Evolutionary conservation across 495 filamentous ascomycete genomes (phyloP).

Genomic region (Hyaloscypha hepaticicola): DNA sequence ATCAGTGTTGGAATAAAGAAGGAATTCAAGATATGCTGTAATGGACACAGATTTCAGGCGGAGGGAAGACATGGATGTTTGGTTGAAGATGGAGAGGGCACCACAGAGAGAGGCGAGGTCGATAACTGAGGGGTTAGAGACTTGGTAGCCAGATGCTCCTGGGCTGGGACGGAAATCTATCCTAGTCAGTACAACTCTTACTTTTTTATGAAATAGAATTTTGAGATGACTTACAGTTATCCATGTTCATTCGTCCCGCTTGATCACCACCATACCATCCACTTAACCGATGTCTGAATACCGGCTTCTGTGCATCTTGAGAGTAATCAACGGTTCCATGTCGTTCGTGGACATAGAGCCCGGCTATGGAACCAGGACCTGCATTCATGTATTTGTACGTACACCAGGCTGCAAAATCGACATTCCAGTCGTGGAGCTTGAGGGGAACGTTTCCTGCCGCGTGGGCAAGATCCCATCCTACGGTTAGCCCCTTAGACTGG

Average conservation of each 20-base stretch:
- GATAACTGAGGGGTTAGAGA: conserved; percentile 66
- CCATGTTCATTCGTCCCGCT: conserved; percentile 73
- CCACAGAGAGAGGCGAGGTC: conserved; percentile 70
- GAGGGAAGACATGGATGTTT: conserved; percentile 67
- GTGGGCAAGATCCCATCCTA: conserved; percentile 96
- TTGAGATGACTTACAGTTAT: conserved; percentile 44
- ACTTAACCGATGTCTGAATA: conserved; percentile 46
- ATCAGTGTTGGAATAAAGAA: conserved; percentile 45
- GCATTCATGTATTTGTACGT: conserved; percentile 96
- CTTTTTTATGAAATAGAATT: not conserved
- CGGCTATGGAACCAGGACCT: conserved; percentile 87
- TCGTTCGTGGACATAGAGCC: conserved; percentile 82
- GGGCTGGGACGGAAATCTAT: conserved; percentile 68
- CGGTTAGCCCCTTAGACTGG: conserved; percentile 69
- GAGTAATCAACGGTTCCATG: conserved; percentile 56
- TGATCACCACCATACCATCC: conserved; percentile 93
- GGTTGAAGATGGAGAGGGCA: conserved; percentile 74
- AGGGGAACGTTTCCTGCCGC: conserved; percentile 88
- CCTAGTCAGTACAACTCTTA: conserved; percentile 31
- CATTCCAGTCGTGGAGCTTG: conserved; percentile 84
- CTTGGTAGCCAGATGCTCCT: conserved; percentile 69
- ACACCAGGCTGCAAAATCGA: conserved; percentile 96
- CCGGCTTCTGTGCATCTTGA: conserved; percentile 28
- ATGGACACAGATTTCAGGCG: conserved; percentile 71
- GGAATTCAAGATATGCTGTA: conserved; percentile 77